phyloP scores from a whole-genome alignment of 768 basidiomycete genomes.

The Suillus variegatus region DNA sequence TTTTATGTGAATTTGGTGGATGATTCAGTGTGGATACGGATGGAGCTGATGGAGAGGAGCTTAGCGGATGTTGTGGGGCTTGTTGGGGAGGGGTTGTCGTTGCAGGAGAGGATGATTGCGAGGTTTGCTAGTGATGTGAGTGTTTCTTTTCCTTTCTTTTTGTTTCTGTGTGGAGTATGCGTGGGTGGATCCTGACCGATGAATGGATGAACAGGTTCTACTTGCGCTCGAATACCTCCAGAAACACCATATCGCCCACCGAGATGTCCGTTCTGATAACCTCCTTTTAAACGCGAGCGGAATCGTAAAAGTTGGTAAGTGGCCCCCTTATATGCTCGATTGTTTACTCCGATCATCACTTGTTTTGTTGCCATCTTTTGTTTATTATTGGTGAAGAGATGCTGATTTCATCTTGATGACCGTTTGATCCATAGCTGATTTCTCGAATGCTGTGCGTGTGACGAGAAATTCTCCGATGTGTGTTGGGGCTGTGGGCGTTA shows the following conservation, averaged over 20 bases:
- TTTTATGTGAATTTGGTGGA: slow-evolving; percentile 64
- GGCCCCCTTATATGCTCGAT: neutral
- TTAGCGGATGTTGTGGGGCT: slow-evolving; percentile 78
- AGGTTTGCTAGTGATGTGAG: slow-evolving; percentile 78
- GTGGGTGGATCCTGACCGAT: neutral
- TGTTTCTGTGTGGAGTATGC: neutral
- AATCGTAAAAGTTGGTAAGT: slow-evolving; percentile 73
- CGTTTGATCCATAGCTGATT: slow-evolving; percentile 58
- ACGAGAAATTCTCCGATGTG: slow-evolving; percentile 49
- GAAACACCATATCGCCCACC: slow-evolving; percentile 69
- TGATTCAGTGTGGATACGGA: slow-evolving; percentile 76
- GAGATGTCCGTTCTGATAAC: slow-evolving; percentile 86
- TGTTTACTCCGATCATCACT: slow-evolving; percentile 1
- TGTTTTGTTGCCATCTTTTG: neutral
- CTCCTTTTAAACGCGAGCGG: slow-evolving; percentile 69
- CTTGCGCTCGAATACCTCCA: slow-evolving; percentile 68
- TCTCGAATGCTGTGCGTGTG: slow-evolving; percentile 73
- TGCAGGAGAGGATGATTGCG: slow-evolving; percentile 71
- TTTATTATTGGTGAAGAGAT: neutral
- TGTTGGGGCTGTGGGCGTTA: slow-evolving; percentile 65
- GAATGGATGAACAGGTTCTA: slow-evolving; percentile 49
- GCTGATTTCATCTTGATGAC: slow-evolving; percentile 5
- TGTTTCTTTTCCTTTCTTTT: slow-evolving; percentile 13
- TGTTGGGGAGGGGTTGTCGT: slow-evolving; percentile 56
- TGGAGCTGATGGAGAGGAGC: slow-evolving; percentile 90